Percentiles rank a stretch among this genome's conserved stretches.
Evolutionary conservation across 768 basidiomycete species (phyloP).

Genomic region (Phanerochaete carnosa): DNA sequence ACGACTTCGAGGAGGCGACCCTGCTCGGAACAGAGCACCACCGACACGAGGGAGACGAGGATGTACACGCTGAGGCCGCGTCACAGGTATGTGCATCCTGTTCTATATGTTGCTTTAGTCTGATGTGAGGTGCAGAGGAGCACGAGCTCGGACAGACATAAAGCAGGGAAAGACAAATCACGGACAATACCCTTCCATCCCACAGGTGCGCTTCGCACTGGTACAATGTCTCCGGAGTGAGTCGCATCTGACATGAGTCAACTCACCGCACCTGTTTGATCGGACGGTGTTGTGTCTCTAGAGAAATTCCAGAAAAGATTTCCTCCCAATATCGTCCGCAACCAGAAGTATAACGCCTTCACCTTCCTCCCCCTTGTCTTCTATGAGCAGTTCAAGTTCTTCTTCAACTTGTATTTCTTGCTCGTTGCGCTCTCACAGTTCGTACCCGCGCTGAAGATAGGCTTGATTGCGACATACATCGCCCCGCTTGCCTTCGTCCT

Average conservation of each 20-base stretch:
- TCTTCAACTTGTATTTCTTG: constrained; percentile 98
- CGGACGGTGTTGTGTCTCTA: constrained; percentile 22
- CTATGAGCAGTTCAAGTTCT: constrained; percentile 99
- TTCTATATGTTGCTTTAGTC: not conserved
- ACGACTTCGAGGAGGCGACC: constrained; percentile 60
- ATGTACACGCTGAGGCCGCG: constrained; percentile 17
- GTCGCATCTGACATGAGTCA: not conserved
- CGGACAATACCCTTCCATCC: constrained; percentile 77
- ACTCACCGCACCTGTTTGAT: not conserved
- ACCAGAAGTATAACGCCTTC: constrained; percentile 96
- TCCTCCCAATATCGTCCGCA: constrained; percentile 89
- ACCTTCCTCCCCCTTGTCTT: constrained; percentile 97
- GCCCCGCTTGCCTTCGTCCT: constrained; percentile 96
- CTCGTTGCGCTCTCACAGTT: constrained; percentile 97
- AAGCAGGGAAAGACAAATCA: constrained; percentile 58
- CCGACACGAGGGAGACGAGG: constrained; percentile 36
- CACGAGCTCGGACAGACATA: constrained; percentile 22
- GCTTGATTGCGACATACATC: constrained; percentile 93
- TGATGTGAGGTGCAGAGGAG: not conserved
- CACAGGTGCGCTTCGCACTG: constrained; percentile 40
- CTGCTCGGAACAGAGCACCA: constrained; percentile 37
- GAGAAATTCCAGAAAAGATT: constrained; percentile 71
- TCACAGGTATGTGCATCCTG: constrained; percentile 20
- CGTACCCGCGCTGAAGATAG: constrained; percentile 92
- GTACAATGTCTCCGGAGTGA: not conserved